phyloP scores from a whole-genome alignment of 768 basidiomycete species.

The Chalciporus pseudorubinellus region DNA sequence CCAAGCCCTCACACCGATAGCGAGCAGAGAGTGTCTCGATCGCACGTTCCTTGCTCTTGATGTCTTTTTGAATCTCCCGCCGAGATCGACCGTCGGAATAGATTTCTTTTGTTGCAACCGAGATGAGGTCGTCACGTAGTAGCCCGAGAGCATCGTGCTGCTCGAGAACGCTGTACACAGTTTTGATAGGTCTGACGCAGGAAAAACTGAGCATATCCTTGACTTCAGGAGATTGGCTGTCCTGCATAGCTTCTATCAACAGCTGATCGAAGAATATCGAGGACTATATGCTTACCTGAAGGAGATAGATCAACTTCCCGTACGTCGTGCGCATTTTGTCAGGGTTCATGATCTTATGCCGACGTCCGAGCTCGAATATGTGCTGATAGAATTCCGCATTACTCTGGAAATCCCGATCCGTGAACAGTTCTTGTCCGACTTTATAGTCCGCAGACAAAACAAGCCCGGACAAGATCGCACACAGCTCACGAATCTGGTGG shows the following conservation, averaged over 20 bases:
- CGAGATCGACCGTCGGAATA: conserved; percentile 66
- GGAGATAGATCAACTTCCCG: conserved; percentile 79
- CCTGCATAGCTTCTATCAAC: conserved; percentile 41
- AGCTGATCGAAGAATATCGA: not conserved
- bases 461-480: conserved; percentile 83
- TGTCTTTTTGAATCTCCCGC: conserved; percentile 80
- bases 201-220: conserved; percentile 77
- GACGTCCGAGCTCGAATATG: conserved; percentile 78
- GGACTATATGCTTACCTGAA: conserved; percentile 52
- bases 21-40: conserved; percentile 70
- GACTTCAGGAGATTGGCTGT: conserved; percentile 82
- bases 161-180: conserved; percentile 68
- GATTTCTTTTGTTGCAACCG: conserved; percentile 80
- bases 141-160: conserved; percentile 61
- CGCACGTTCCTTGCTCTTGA: conserved; percentile 80
- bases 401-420: conserved; percentile 74
- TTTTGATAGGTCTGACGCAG: conserved; percentile 74
- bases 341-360: conserved; percentile 91
- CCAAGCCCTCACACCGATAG: conserved; percentile 60
- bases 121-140: conserved; percentile 73
- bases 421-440: conserved; percentile 82
- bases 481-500: conserved; percentile 81
- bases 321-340: conserved; percentile 91
- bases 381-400: conserved; percentile 79
- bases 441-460: conserved; percentile 84